Base-by-base conservation (phyloP, 305 asterid species). In the Solanum hybrid region DNA sequence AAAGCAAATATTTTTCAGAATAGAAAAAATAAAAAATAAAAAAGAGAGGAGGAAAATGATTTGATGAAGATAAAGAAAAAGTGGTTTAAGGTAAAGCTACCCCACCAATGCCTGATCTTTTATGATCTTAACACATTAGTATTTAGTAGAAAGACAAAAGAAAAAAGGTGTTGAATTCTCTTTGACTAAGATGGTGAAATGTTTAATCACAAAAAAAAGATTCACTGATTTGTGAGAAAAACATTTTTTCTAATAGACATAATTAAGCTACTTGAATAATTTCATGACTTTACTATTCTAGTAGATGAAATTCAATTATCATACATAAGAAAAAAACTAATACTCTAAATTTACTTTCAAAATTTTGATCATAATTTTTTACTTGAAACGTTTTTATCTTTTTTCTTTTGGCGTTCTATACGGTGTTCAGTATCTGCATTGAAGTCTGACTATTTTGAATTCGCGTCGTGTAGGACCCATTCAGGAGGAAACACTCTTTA, bases 1-100 rank as follows among this genome's bases (percentile, higher is more conserved):
- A 88, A 89, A 90, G 17, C 88, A 73, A 88, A 86, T 56, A 71
- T 24, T 31, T 24, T 31, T 89, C 42, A 78, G 71, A 17, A 40
- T n/a, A 80, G 71, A 16, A 9, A 32, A 27, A 77, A 5, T 10
- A 42, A 31, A 87, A 51, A n/a, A n/a, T n/a, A 60, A 24, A 24
- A 46, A 66, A 42, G 66, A 79, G 32, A 31, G 64, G 79, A 37
- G 29, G 71, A 42, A 51, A 76, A 86, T 51, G 40, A 72, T 81
- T 69, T 84, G 80, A 81, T 77, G 91, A 90, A 69, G 93, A 93
- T 91, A 91, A 87, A 90, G 89, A 91, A 89, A 91, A 89, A 90
- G 89, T 89, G 91, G 91, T 87, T 89, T 76, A 91, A 87, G 90
- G 90, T 87, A 37, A 86, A 24, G 89, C 71, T 86, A 5, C 90